Evolutionary conservation across 306 rosid species (phyloP), one percentile per base, ranked within the genome.

Genomic region (Casuarina cunninghamiana): DNA sequence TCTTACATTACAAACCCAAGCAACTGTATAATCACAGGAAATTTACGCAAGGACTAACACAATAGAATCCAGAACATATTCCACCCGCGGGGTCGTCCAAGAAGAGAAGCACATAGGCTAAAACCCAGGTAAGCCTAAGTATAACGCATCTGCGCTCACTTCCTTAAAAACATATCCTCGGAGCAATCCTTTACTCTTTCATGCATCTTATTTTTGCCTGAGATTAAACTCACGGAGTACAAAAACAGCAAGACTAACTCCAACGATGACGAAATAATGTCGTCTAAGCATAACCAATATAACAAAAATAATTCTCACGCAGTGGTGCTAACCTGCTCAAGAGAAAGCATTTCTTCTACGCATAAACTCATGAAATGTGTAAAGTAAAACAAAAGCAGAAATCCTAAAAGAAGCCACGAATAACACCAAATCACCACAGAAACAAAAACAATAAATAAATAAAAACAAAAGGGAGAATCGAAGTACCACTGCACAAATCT

Each of bases 401-500:
- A 26, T 26, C 32, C 32, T 26, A 26, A 1, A 26, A 26, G 32
- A 26, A 26, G 65, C 13, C n/a, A 58, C 26, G 10, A 26, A 35
- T 10, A 58, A 58, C 3, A 7, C 38, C 65, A 3, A 58, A 10
- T 11, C 65, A 58, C 1, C 65, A 58, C 26, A 21, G 65, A 26
- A 58, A 58, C 39, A 58, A 58, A 1, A 0, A 26, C 39, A 8
- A 21, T n/a, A 37, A 57, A 1, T n/a, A 8, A 21, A 57, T n/a
- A 9, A 57, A 21, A 19, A 6, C 7, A 9, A 74, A 41, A 45
- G 68, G 32, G 32, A 26, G 32, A 26, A 26, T 26, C 32, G 9
- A 37, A 53, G 82, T 79, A 86, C 92, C 92, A 26, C 32, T 80
- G 83, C 65, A 49, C 19, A 58, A 72, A 76, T 58, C 43, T 38